Percentiles rank a stretch among this genome's conserved stretches.
These are phyloP conservation scores for Plenodomus biglobosus DNA, from an alignment of 2,329 filamentous ascomycete genomes.

Conservation along the genomic window DNA sequence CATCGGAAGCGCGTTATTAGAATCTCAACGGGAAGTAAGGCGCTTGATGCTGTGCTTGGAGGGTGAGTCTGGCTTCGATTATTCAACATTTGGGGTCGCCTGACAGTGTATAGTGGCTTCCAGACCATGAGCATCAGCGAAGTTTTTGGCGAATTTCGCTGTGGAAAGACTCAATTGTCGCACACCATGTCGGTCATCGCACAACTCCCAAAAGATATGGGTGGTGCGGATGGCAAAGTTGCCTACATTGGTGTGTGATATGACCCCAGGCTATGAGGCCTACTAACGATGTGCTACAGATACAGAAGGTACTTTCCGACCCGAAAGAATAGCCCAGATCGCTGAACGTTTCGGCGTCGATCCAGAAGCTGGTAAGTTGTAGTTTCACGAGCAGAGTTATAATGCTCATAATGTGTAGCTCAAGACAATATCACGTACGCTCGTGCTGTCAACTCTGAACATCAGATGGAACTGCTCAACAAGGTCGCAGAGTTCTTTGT, in stretches of 20 bases:
- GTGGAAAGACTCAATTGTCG: constrained; percentile 69
- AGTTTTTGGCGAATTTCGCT: constrained; percentile 63
- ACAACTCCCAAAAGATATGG: constrained; percentile 61
- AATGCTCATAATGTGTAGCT: constrained; percentile 58
- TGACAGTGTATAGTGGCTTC: constrained; percentile 56
- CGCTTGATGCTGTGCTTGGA: constrained; percentile 65
- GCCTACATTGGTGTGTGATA: constrained; percentile 61
- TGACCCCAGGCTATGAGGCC: background rate
- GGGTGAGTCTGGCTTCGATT: constrained; percentile 51
- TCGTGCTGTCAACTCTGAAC: constrained; percentile 66
- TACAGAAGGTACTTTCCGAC: constrained; percentile 57
- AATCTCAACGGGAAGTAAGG: constrained; percentile 70
- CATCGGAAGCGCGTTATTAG: constrained; percentile 64
- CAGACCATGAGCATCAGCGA: constrained; percentile 71
- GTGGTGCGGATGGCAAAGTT: constrained; percentile 68
- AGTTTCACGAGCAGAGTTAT: background rate
- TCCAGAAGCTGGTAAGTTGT: constrained; percentile 33
- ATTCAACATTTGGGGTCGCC: too few relatives aligned
- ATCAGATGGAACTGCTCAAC: constrained; percentile 65
- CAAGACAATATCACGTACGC: constrained; percentile 70
- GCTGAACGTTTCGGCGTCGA: constrained; percentile 63
- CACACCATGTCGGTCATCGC: constrained; percentile 70
- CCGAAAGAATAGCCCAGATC: constrained; percentile 67
- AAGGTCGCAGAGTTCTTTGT: constrained; percentile 63
- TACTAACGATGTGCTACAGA: constrained; percentile 24